Evolutionary conservation across 805 yeast species (phyloP), one percentile per base, ranked within the genome.

Genomic region (Candida ulmi): DNA sequence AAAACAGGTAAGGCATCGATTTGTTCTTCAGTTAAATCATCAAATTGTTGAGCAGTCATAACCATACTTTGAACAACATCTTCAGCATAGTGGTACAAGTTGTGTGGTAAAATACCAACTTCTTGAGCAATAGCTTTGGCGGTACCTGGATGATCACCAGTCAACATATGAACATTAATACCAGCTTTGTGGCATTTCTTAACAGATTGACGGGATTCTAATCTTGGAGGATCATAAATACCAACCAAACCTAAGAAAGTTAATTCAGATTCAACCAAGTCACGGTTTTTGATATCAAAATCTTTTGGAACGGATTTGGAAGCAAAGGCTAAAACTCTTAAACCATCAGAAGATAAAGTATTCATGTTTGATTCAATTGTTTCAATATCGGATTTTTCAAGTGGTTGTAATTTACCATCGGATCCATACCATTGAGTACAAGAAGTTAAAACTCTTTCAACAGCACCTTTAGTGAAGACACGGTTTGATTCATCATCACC

Each of bases 141-240:
- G 32, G 91, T 83, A 28, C 81, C 81, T 9, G 83, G 84, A 52
- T 81, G 88, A 56, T 83, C 91, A 46, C 91, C 91, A 16, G 91
- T 83, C 30, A 84, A 71, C 91, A 83, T 83, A 50, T 79, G 87
- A 34, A 83, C 90, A 47, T 79, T 76, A 49, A 83, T 79, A 44
- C 91, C 91, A 13, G 91, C 91, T 35, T 59, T 66, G 54, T 81
- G 88, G 59, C 90, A 83, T 43, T 64, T 58, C 50, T 72, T 72
- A 17, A 83, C 90, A 6, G 85, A 74, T 11, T 66, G 74, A 11
- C 77, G 74, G 13, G 87, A 76, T 62, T 83, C 90, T 11, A 66
- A 63, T 51, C 91, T 69, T 41, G 91, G 91, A 16, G 91, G 91
- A 57, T 83, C 91, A 54, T 83, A 83, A 47, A 83, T 82, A 45